Evolutionary conservation across 2,329 filamentous ascomycete genomes (phyloP).

Genomic region (Microcera coccophila): DNA sequence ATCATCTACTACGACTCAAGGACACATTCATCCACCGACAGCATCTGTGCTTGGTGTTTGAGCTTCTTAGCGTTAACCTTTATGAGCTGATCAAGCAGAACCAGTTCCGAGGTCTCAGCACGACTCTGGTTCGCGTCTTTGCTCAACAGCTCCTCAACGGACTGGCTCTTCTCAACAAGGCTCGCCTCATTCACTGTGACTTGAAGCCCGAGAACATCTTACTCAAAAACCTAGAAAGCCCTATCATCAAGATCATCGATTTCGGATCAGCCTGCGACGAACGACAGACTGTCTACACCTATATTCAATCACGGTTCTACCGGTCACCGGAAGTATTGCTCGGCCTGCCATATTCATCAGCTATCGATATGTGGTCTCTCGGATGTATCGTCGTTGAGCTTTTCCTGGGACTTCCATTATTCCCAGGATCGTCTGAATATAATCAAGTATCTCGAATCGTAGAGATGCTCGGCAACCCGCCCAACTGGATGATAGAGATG

Average conservation of each 20-base stretch:
- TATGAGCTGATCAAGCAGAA: slow-evolving; percentile 99
- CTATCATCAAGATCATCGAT: slow-evolving; percentile 99
- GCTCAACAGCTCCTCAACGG: slow-evolving; percentile 95
- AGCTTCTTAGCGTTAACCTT: slow-evolving; percentile 92
- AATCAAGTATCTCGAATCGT: slow-evolving; percentile 97
- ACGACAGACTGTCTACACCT: slow-evolving; percentile 96
- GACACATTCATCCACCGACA: slow-evolving; percentile 98
- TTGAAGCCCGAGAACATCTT: slow-evolving; percentile 97
- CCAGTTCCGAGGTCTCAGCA: slow-evolving; percentile 95
- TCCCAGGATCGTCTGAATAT: slow-evolving; percentile 96
- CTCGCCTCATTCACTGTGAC: slow-evolving; percentile 95
- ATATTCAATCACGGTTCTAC: slow-evolving; percentile 98
- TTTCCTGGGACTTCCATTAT: slow-evolving; percentile 89
- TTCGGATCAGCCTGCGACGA: slow-evolving; percentile 98
- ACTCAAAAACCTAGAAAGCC: slow-evolving; percentile 95
- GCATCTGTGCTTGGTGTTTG: slow-evolving; percentile 94
- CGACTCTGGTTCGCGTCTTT: slow-evolving; percentile 93
- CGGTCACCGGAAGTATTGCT: slow-evolving; percentile 92
- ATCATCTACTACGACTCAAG: slow-evolving; percentile 88
- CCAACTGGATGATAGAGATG: slow-evolving; percentile 99
- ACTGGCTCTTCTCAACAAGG: slow-evolving; percentile 88
- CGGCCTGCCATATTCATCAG: slow-evolving; percentile 94
- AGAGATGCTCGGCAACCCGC: slow-evolving; percentile 95
- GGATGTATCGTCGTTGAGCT: slow-evolving; percentile 98
- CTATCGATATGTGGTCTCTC: slow-evolving; percentile 99